Base-by-base conservation (phyloP, 2,329 filamentous ascomycete genomes). In the Parafenestella ontariensis region DNA sequence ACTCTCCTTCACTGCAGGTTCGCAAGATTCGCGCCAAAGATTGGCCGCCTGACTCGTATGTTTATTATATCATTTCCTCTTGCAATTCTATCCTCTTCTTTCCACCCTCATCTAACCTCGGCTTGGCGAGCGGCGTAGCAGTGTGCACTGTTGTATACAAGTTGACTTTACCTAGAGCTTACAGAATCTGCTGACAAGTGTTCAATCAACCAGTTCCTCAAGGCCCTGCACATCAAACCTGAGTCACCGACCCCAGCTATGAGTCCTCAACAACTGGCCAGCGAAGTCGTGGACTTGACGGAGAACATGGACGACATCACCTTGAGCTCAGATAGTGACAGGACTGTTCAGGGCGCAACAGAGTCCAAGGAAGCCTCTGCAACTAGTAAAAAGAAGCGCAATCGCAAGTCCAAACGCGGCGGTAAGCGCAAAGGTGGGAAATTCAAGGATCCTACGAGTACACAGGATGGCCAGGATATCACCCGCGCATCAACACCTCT, bases 351-450 rank as follows among this genome's bases (percentile, higher is more conserved):
- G 15, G n/a, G 6, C n/a, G 37, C 3, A 3, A 13, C 13, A 15
- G 18, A 26, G 3, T 13, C 21, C 15, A 21, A 36, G n/a, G 13
- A 41, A 18, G 34, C 26, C 26, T 3, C 9, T 9, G 11, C 36
- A 13, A n/a, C 28, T 17, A 21, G 17, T 2, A 46, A 41, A 13
- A 54, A 49, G 24, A 54, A 49, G 11, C 20, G 28, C 15, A 44
- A 41, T 13, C 46, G 52, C 40, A 49, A 42, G 20, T 18, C 41
- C 24, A 40, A 23, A 13, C 50, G 44, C n/a, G 29, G 29, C n/a
- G 44, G 44, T 5, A 48, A 53, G 33, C 37, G 21, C 11, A 46
- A 46, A 31, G 28, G 42, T 24, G 17, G 11, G 24, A 41, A 41
- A 26, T n/a, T 5, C 7, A 42, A 46, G n/a, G n/a, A 26, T 23